Base-by-base conservation (phyloP, 2,329 filamentous ascomycete species). In the Phialophora verrucosa region DNA sequence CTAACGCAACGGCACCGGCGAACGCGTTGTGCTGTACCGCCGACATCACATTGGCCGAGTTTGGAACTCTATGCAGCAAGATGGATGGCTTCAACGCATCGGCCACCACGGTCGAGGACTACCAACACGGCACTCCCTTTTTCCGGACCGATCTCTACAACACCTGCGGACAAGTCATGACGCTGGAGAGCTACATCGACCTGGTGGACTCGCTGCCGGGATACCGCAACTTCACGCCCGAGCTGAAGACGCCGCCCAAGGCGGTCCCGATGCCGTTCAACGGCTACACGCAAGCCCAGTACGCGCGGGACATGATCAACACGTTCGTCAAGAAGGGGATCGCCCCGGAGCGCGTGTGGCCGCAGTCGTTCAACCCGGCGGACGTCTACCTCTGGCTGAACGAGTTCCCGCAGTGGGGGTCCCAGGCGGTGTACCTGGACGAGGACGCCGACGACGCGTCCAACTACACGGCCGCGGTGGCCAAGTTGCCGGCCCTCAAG, bases 181-280 rank as follows among this genome's bases (percentile, higher is more conserved):
- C 83, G 0, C 84, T 88, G 70, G 82, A 86, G 70, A 85, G 89
- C 69, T 88, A 87, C 76, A 88, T 91, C 72, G 77, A 80, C 38
- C 76, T 89, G 47, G 83, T 87, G 58, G 81, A 90, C 70, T 76
- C 77, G 1, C 80, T 86, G 50, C 88, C 85, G 44, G 71, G 71
- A 17, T 69, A 71, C 63, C 80, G 89, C 10, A 83, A 87, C 70
- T 90, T 89, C 77, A 89, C 86, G 0, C 84, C 87, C 4, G 88
- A 91, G 77, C 82, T 90, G 35, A 91, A 91, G 81, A 86, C 85
- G 0, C 88, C 86, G 42, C 71, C 71, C 17, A n/a, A 49, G 4
- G 80, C 85, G 70, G 86, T 91, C n/a, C 74, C 82, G n/a, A 91
- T 91, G 88, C 90, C 90, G 0, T 91, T 90, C 75, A 74, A 83